Evolutionary conservation across 2,329 filamentous ascomycete genomes (phyloP), one percentile per base, ranked within the genome.

Genomic region (Trichophyton rubrum): DNA sequence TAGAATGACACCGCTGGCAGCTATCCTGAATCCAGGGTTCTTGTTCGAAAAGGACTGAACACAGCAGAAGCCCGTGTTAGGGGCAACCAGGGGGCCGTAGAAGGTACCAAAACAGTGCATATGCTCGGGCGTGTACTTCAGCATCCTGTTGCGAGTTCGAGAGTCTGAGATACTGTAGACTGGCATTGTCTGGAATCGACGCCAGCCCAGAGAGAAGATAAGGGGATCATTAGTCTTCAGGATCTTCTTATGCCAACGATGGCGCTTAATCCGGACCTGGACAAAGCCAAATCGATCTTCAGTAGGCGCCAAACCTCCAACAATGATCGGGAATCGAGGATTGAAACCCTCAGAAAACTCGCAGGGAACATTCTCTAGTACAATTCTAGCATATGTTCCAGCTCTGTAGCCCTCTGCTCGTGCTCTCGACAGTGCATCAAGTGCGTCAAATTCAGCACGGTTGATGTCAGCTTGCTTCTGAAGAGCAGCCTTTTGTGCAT

Each of bases 211-310:
- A 1, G 91, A 96, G 79, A 99, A 93, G 71, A 99, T 96, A 58
- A 99, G 81, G 15, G 93, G 95, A 70, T 99, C 93, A 71, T 95
- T 96, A 38, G 90, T 97, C 79, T 99, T 99, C 66, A 99, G 80
- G 67, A 97, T 97, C 79, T 93, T 95, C 82, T 96, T 96, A 78
- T 99, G 93, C 95, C 95, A 99, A 66, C 93, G 82, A 73, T 99
- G 93, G 59, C 90, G 84, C 82, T 99, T 99, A 79, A 99, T 95
- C 58, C 95, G 85, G 61, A 96, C 86, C 74, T 99, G 93, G 7
- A 97, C 86, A 70, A 88, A 97, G 7, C 93, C 95, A 72, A 96
- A 96, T 58, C 95, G 85, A 73, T 97, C 91, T 74, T 99, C 93
- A 0, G 92, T 96, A 6, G 93, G 83, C 9, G 90, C 87, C 43